Base-by-base conservation (phyloP, 164 flowering plant genomes). In the Cinnamomum chago region DNA sequence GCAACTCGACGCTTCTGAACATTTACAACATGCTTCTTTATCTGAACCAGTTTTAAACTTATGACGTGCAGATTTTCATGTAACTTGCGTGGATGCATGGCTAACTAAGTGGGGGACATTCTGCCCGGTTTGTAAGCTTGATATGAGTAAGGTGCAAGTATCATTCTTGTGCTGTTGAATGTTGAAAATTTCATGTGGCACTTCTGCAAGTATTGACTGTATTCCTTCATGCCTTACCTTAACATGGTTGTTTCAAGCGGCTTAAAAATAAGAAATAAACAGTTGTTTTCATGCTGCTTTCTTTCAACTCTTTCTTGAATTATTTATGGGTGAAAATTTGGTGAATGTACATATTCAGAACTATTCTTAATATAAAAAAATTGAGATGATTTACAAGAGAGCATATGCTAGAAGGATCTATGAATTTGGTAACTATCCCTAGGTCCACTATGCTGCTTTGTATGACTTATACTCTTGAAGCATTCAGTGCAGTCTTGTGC, bases 81-180 rank as follows among this genome's bases (percentile, higher is more conserved):
- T 82, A 6, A 75, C 66, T 52, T 88, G 93, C 76, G 87, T 89
- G 76, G 89, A 85, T 65, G 83, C 87, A 65, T 89, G 93, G 93
- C 85, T 88, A 76, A 88, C 91, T 2, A 84, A 81, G 73, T 88
- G 93, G 90, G 84, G 86, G 3, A 86, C 93, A 70, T 88, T 83
- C 80, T 88, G 93, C 82, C 93, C 90, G 2, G 84, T 87, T 17
- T 89, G 93, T 85, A 89, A 88, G 83, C 83, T 78, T 47, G 88
- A 85, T 65, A 71, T 85, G 75, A 82, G 67, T 20, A 67, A 75
- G 23, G 73, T 69, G 18, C 23, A 60, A 51, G 65, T 68, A 4
- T 72, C 77, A 14, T 66, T 70, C 3, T 74, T 75, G 70, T 73
- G 71, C 35, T 25, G 62, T 47, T 78, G 60, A 67, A 47, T 62